phyloP scores from a whole-genome alignment of 2,329 filamentous ascomycete genomes.

The Cytospora piceae region DNA sequence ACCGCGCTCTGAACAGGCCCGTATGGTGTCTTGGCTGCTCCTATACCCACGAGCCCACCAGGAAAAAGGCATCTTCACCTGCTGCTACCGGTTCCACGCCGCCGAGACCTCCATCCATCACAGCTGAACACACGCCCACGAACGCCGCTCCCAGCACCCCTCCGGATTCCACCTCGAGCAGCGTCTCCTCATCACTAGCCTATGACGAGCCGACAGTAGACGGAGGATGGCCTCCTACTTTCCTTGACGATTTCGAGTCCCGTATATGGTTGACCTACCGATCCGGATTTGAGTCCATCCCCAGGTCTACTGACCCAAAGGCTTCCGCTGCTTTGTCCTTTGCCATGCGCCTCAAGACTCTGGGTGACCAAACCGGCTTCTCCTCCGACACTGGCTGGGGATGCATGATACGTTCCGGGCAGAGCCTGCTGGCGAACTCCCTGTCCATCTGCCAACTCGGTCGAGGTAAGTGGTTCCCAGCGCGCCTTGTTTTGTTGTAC shows the following conservation, averaged over 20 bases:
- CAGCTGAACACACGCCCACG: conserved; percentile 14
- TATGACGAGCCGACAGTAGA: conserved; percentile 51
- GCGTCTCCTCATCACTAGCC: conserved; percentile 55
- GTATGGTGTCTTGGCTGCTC: conserved; percentile 79
- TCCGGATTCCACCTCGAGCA: conserved; percentile 54
- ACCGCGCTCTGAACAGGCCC: conserved; percentile 65
- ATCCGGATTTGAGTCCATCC: conserved; percentile 81
- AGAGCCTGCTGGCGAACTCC: conserved; percentile 88
- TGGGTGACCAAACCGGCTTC: conserved; percentile 81
- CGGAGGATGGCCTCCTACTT: conserved; percentile 78
- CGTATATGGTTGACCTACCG: conserved; percentile 96
- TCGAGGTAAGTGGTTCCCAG: conserved; percentile 63
- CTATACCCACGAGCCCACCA: conserved; percentile 49
- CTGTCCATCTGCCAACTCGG: conserved; percentile 74
- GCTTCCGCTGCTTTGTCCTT: conserved; percentile 76
- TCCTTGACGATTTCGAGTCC: conserved; percentile 91
- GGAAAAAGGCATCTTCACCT: conserved; percentile 1
- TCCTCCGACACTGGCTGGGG: conserved; percentile 96
- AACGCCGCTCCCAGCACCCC: conserved; percentile 47
- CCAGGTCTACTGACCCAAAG: conserved; percentile 75
- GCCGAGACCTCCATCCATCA: conserved; percentile 25
- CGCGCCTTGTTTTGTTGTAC: neutral
- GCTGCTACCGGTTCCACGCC: conserved; percentile 30
- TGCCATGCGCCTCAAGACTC: conserved; percentile 78
- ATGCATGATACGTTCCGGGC: conserved; percentile 97